A percentile compares a stretch with the other conserved stretches of the same genome.
Conservation (phyloP, 805 yeast genomes). For the Nakazawaea sp. region DNA sequence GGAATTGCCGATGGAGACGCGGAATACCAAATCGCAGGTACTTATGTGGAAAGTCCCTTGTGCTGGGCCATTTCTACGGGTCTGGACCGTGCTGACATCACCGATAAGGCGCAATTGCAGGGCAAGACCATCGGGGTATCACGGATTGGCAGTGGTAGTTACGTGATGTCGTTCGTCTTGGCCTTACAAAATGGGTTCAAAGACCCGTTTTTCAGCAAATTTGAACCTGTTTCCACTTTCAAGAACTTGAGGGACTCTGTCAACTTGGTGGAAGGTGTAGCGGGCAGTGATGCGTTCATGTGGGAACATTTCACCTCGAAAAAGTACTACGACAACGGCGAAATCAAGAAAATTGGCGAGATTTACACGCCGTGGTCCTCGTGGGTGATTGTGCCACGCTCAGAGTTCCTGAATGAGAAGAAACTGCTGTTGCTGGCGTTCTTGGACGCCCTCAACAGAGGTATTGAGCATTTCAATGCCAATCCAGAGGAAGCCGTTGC, state of each 20-base stretch:
- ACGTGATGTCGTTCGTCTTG: conserved; percentile 83
- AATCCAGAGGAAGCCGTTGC: conserved; percentile 60
- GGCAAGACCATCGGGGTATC: conserved; percentile 71
- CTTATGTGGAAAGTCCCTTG: conserved; percentile 80
- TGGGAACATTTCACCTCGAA: conserved; percentile 94
- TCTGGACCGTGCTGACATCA: conserved; percentile 45
- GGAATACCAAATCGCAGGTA: conserved; percentile 62
- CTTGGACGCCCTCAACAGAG: conserved; percentile 51
- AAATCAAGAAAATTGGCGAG: conserved; percentile 77
- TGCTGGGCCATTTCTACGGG: conserved; percentile 92
- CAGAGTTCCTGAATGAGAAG: conserved; percentile 24
- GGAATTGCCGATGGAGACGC: conserved; percentile 67
- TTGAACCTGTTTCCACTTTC: conserved; percentile 59
- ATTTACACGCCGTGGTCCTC: conserved; percentile 97
- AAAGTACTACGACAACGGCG: conserved; percentile 71
- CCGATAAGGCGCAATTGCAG: conserved; percentile 43
- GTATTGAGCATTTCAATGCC: conserved; percentile 56
- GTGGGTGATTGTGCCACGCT: conserved; percentile 68
- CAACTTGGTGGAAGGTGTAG: conserved; percentile 40
- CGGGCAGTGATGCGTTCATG: conserved; percentile 77
- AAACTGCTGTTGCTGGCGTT: conserved; percentile 30
- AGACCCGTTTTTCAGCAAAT: conserved; percentile 42
- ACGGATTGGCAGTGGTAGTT: conserved; percentile 87
- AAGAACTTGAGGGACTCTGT: conserved; percentile 76
- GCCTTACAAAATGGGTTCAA: conserved; percentile 54